phyloP scores from a whole-genome alignment of 345 rosid species.

The Cardamine resedifolia region DNA sequence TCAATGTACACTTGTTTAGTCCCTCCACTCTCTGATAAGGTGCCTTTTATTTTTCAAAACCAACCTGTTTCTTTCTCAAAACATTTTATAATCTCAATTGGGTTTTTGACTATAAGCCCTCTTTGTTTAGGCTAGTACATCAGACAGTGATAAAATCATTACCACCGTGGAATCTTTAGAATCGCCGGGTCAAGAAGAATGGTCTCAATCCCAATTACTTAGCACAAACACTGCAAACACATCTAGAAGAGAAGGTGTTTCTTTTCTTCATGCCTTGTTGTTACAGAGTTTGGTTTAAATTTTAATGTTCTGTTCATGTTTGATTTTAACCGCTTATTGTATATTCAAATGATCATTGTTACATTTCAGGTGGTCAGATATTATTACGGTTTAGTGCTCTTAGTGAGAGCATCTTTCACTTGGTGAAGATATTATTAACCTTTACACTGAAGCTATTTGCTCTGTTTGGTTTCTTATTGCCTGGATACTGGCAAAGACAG shows the following conservation, averaged over 20 bases:
- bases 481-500: slow-evolving; percentile 56
- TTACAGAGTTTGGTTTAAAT: slow-evolving; percentile 38
- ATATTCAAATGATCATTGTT: slow-evolving; percentile 5
- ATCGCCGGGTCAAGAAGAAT: slow-evolving; percentile 3
- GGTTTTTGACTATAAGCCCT: background rate
- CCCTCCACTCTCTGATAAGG: slow-evolving; percentile 61
- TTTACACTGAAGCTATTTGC: slow-evolving; percentile 51
- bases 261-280: slow-evolving; percentile 20
- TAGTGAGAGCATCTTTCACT: slow-evolving; percentile 44
- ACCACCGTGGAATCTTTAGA: slow-evolving; percentile 26
- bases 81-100: background rate
- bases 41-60: slow-evolving; percentile 38
- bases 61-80: slow-evolving; percentile 1
- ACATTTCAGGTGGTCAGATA: slow-evolving; percentile 48
- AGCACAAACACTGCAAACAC: background rate
- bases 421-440: slow-evolving; percentile 41
- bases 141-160: slow-evolving; percentile 35
- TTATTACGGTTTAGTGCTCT: slow-evolving; percentile 44
- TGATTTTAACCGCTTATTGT: background rate
- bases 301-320: background rate
- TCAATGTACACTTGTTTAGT: slow-evolving; percentile 46
- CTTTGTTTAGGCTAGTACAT: slow-evolving; percentile 33
- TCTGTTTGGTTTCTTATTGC: slow-evolving; percentile 38
- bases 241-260: slow-evolving; percentile 19
- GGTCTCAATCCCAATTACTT: slow-evolving; percentile 16